Evolutionary conservation across 106 monocot species (phyloP), one percentile per base, ranked within the genome.

Genomic region (Acorus calamus): DNA sequence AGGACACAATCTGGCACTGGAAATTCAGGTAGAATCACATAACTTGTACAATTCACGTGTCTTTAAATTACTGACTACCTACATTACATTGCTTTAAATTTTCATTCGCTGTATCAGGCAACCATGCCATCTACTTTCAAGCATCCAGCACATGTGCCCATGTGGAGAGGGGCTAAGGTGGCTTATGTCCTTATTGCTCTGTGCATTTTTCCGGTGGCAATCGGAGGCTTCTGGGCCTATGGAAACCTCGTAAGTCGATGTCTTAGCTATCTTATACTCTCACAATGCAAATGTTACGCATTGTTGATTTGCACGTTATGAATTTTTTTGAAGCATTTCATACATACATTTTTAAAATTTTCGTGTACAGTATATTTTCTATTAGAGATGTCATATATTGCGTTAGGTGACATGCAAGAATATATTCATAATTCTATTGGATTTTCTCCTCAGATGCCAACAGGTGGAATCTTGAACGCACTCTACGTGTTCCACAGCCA

Each of bases 111-210:
- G 28, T 28, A 28, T 28, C 71, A 93, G 93, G 86, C 89, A 50
- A 94, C 93, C 12, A 94, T 94, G 86, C 93, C 93, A 5, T 94
- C 93, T 14, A 94, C 93, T 46, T 89, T 94, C 66, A 94, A 94
- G 68, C 93, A 94, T 74, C 93, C 93, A 49, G 89, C 89, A 49
- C 86, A 89, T 74, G 86, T 89, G 8, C 93, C 93, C 2, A 94
- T 89, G 93, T 94, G 93, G 93, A 83, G 93, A 69, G 93, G 93
- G 71, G 89, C 81, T 48, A 94, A 90, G 65, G 81, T 80, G n/a
- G 94, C 94, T 4, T 86, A 94, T 71, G 53, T 82, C 48, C 77
- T 94, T 11, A 80, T 94, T 61, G 86, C 90, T 8, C 72, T 90
- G 80, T 90, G 94, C 51, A 53, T 94, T 50, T 94, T 94, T 69